phyloP scores from a whole-genome alignment of 2,329 filamentous ascomycete genomes.

The Pseudovirgaria hyperparasitica region DNA sequence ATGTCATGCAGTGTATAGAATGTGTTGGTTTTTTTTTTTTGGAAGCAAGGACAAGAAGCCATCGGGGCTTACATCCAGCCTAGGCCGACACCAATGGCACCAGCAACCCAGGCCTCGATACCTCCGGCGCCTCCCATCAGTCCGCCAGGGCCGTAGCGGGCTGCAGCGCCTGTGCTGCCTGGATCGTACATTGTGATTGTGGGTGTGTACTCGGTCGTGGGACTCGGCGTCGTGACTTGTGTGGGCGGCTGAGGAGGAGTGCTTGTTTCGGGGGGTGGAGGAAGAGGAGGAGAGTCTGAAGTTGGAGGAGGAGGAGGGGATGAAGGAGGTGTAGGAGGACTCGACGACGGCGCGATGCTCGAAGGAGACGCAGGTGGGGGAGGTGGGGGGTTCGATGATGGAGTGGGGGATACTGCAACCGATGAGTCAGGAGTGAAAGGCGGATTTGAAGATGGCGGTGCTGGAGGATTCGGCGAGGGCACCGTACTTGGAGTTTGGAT shows the following conservation, averaged over 20 bases:
- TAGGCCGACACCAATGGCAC: conserved; percentile 14
- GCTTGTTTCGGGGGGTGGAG: not conserved
- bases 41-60: too few relatives aligned
- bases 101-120: conserved; percentile 11
- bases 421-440: conserved; percentile 6
- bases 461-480: not conserved
- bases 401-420: conserved; percentile 2
- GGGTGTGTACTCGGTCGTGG: conserved; percentile 1
- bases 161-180: conserved; percentile 10
- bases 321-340: conserved; percentile 1
- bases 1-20: too few relatives aligned
- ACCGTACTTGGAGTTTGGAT: conserved; percentile 1
- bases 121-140: conserved; percentile 8
- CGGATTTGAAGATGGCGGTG: conserved; percentile 2
- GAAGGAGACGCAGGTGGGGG: conserved; percentile 6
- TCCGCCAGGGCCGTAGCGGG: too few relatives aligned
- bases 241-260: not conserved
- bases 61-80: conserved; percentile 13
- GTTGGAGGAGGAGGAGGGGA: conserved; percentile 2
- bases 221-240: conserved; percentile 1
- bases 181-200: conserved; percentile 2
- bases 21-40: too few relatives aligned
- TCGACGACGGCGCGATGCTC: conserved; percentile 1
- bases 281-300: conserved; percentile 8
- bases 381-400: too few relatives aligned